Evolutionary conservation across 2,329 filamentous ascomycete species (phyloP).

Genomic region (Fusarium subglutinans): DNA sequence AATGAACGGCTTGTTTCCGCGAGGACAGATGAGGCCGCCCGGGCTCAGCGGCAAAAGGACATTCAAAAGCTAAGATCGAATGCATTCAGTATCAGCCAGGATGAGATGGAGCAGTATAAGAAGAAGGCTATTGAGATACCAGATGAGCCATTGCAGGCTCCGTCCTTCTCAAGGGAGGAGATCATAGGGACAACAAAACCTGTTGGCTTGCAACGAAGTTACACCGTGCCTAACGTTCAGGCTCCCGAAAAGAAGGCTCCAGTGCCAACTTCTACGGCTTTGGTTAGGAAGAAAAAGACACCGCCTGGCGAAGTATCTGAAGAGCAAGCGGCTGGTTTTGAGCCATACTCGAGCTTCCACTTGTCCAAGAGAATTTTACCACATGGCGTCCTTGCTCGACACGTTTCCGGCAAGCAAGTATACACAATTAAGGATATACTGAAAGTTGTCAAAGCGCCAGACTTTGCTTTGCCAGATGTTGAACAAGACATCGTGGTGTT

Average conservation of each 20-base stretch:
- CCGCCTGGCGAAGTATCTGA: constrained; percentile 33
- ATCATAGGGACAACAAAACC: constrained; percentile 54
- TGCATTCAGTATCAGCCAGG: constrained; percentile 65
- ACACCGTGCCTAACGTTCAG: constrained; percentile 51
- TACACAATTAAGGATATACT: constrained; percentile 84
- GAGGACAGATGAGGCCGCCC: constrained; percentile 63
- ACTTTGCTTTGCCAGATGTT: constrained; percentile 81
- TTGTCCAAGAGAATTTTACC: constrained; percentile 84
- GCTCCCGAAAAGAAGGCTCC: constrained; percentile 31
- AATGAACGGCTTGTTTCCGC: constrained; percentile 85
- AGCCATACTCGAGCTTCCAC: constrained; percentile 86
- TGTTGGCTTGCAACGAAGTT: constrained; percentile 53
- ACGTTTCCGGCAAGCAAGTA: constrained; percentile 79
- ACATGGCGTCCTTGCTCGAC: constrained; percentile 80
- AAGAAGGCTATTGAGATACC: constrained; percentile 64
- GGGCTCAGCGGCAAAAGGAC: constrained; percentile 60
- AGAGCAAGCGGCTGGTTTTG: constrained; percentile 65
- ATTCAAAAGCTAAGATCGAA: constrained; percentile 63
- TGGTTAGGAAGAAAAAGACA: constrained; percentile 24
- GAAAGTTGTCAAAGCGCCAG: constrained; percentile 80
- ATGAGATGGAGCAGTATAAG: constrained; percentile 70
- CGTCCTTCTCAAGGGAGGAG: constrained; percentile 71
- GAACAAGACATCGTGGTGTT: constrained; percentile 92
- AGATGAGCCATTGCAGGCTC: constrained; percentile 56
- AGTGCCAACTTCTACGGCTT: constrained; percentile 13